These are phyloP conservation scores for Monilinia fructicola DNA, from an alignment of 2,329 filamentous ascomycete genomes.

Conservation along the genomic window DNA sequence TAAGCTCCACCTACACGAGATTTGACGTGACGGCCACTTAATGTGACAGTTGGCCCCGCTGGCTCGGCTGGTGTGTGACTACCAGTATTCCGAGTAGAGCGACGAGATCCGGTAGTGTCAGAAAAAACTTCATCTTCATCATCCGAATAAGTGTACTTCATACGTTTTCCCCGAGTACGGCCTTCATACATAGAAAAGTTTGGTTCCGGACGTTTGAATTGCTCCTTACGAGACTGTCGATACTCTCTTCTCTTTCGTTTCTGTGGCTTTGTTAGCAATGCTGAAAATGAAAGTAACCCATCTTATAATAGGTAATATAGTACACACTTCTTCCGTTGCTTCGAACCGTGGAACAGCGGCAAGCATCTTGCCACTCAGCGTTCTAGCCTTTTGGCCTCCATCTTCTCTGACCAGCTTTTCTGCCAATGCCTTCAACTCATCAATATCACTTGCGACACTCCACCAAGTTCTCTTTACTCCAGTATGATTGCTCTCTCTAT, in stretches of 20 bases:
- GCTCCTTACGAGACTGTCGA: conserved; percentile 68
- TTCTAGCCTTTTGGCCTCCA: conserved; percentile 76
- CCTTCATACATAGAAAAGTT: conserved; percentile 95
- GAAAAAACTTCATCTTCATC: conserved; percentile 71
- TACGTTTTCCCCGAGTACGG: conserved; percentile 89
- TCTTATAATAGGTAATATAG: not conserved
- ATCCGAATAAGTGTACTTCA: conserved; percentile 95
- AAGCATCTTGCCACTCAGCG: conserved; percentile 73
- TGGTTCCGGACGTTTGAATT: conserved; percentile 82
- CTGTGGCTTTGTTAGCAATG: conserved; percentile 45
- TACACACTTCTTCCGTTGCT: conserved; percentile 77
- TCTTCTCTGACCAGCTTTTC: conserved; percentile 76
- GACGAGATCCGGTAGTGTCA: conserved; percentile 63
- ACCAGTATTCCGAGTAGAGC: conserved; percentile 72
- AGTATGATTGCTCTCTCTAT: conserved; percentile 86
- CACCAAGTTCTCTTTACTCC: conserved; percentile 80
- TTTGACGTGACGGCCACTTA: conserved; percentile 82
- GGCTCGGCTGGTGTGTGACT: conserved; percentile 71
- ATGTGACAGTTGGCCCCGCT: conserved; percentile 66
- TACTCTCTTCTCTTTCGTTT: conserved; percentile 95
- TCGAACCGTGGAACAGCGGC: conserved; percentile 87
- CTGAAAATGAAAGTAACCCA: conserved; percentile 28
- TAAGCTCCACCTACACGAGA: conserved; percentile 57
- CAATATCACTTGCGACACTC: conserved; percentile 87
- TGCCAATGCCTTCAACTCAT: conserved; percentile 74